These are phyloP conservation scores for Euclidium syriacum DNA, from an alignment of 345 rosid species.

Conservation along the genomic window DNA sequence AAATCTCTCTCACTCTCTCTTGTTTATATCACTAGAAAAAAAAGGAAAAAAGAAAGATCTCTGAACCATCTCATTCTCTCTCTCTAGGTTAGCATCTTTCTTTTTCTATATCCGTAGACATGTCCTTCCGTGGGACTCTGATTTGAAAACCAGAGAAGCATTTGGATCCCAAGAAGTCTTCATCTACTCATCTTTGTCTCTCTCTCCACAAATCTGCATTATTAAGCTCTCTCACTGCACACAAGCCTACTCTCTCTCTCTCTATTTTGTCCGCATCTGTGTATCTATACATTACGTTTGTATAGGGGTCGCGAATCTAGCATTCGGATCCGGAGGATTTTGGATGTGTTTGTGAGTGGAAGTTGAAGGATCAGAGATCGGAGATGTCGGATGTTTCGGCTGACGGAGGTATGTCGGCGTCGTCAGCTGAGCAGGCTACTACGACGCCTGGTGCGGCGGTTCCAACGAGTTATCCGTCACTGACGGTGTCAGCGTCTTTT, in stretches of 20 bases:
- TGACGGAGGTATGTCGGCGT: constrained; percentile 20
- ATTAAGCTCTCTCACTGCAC: background rate
- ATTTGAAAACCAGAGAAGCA: constrained; percentile 18
- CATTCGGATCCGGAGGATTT: constrained; percentile 10
- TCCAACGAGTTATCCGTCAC: constrained; percentile 31
- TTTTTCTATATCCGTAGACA: background rate
- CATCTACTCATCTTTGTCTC: constrained; percentile 1
- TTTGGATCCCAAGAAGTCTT: constrained; percentile 24
- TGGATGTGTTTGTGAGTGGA: constrained; percentile 10
- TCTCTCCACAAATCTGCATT: constrained; percentile 16
- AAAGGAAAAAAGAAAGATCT: background rate
- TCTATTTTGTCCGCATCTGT: background rate
- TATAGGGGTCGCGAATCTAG: background rate
- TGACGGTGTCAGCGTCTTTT: constrained; percentile 62
- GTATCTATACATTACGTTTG: background rate
- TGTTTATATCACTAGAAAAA: background rate
- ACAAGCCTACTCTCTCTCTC: background rate
- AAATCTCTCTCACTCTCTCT: constrained; percentile 5
- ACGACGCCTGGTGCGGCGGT: constrained; percentile 4
- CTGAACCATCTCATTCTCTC: background rate
- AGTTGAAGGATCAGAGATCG: constrained; percentile 19
- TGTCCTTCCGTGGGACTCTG: constrained; percentile 2
- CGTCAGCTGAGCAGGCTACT: background rate
- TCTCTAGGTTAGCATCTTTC: background rate
- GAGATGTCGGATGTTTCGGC: constrained; percentile 28